Base-by-base conservation (phyloP, 169 alveolate genomes). In the Eimeria acervulina region DNA sequence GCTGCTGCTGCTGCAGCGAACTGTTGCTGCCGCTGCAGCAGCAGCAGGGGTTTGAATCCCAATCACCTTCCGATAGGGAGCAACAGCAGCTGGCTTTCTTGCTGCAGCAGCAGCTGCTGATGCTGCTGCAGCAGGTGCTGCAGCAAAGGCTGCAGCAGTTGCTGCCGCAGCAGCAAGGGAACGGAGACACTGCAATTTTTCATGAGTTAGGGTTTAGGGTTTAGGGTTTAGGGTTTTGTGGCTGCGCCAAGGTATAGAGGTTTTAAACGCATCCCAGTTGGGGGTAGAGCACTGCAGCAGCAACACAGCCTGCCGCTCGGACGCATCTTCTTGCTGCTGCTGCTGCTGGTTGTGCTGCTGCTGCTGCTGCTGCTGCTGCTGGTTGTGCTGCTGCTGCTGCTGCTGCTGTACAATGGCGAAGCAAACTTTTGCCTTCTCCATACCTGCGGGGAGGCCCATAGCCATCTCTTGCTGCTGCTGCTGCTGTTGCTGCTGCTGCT, bases 121-220 rank as follows among this genome's bases (percentile, higher is more conserved):
- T 55, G 78, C 40, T 28, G 78, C 78, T 13, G 78, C 40, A 66
- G 78, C 78, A 66, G 36, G 5, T 28, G 40, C 38, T 66, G 78
- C 40, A 66, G 38, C 78, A 66, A 31, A 26, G 40, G 42, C 40
- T 28, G 44, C 80, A 1, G 44, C 80, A 12, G 44, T 59, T 17
- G 55, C 87, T 33, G 96, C 85, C 51, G 95, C 85, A 12, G 93
- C 94, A 6, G 96, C 95, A 17, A 66, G 78, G 78, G 66, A 55
- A 17, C 15, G 66, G 66, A 91, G 96, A 1, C 95, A 95, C 31
- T 33, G 84, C 44, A 80, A 95, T 55, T 63, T 95, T 33, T 95
- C 96, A 47, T 47, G 55, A 12, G n/a, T n/a, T n/a, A n/a, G n/a
- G n/a, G n/a, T 8, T 68, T 33, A 68, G 80, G 80, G 55, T 47